Evolutionary conservation across 2,329 filamentous ascomycete genomes (phyloP), one percentile per base, ranked within the genome.

Genomic region (Aspergillus floridensis): DNA sequence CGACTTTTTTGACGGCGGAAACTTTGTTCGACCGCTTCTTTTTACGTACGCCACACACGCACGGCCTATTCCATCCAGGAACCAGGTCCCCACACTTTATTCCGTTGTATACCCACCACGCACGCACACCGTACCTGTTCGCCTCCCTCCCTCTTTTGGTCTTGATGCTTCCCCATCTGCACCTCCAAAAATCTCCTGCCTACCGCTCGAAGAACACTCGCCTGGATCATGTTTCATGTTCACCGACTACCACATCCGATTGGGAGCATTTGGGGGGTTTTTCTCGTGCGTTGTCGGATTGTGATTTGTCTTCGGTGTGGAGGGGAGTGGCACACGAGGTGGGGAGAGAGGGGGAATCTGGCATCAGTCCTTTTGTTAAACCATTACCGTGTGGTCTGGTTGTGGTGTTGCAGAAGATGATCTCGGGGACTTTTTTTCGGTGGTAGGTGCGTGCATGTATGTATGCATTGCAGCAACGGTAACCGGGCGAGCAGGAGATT

Each of bases 241-340:
- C 38, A 19, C 38, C 32, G 32, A 35, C 32, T 12, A 35, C 32
- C 32, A 16, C 32, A 12, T 12, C 14, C 11, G 14, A 12, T 16
- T 35, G 11, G 32, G 32, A 16, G 32, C 32, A 6, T 8, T 38
- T 41, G 47, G 38, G 29, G 41, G 35, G 46, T 22, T 49, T 49
- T 58, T 49, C 14, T 48, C 32, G 49, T 59, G 58, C 60, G 59
- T 53, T 62, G 59, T 57, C 50, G 35, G 22, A 22, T 48, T 22
- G 14, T 55, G 55, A 55, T 62, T 57, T 56, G 46, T 24, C 52
- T 8, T 2, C 0, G 47, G 32, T 29, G 5, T n/a, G 7, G 29
- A 46, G 32, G 29, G 41, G 26, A n/a, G 35, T 48, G 41, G 32
- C 26, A 35, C 46, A 47, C 44, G 26, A 21, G 6, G 11, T 31